These are phyloP conservation scores for Termitomyces sp. DNA, from an alignment of 768 basidiomycete species.

Conservation along the genomic window DNA sequence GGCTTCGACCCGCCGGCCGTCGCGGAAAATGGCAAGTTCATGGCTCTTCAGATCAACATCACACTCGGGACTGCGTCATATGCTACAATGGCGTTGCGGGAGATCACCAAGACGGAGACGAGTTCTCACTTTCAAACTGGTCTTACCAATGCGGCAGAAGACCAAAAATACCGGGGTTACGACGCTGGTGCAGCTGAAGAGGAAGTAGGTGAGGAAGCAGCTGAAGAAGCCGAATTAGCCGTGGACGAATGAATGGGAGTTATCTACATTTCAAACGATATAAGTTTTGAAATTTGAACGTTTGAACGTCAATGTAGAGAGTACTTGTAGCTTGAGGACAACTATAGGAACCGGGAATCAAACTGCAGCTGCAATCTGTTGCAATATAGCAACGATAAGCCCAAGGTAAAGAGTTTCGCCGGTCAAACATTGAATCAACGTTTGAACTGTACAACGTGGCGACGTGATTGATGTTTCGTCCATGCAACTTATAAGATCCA, in stretches of 20 bases:
- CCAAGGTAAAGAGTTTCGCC: too few species aligned
- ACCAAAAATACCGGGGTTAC: slow-evolving; percentile 74
- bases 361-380: too few species aligned
- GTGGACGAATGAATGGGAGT: slow-evolving; percentile 1
- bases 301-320: neutral
- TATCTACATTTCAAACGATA: neutral
- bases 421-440: too few species aligned
- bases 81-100: slow-evolving; percentile 96
- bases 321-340: too few species aligned
- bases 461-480: neutral
- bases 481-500: neutral
- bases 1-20: slow-evolving; percentile 70
- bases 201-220: slow-evolving; percentile 23
- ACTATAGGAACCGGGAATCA: too few species aligned
- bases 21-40: slow-evolving; percentile 73
- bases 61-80: slow-evolving; percentile 91
- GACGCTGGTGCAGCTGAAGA: slow-evolving; percentile 29
- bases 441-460: neutral
- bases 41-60: slow-evolving; percentile 82
- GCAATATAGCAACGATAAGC: too few species aligned
- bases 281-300: too few species aligned
- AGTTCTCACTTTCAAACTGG: slow-evolving; percentile 87
- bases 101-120: slow-evolving; percentile 94
- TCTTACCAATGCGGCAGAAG: slow-evolving; percentile 74
- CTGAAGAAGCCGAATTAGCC: slow-evolving; percentile 15